Conservation (phyloP, 352 stramenopile genomes). For the Pythium coloratum region DNA sequence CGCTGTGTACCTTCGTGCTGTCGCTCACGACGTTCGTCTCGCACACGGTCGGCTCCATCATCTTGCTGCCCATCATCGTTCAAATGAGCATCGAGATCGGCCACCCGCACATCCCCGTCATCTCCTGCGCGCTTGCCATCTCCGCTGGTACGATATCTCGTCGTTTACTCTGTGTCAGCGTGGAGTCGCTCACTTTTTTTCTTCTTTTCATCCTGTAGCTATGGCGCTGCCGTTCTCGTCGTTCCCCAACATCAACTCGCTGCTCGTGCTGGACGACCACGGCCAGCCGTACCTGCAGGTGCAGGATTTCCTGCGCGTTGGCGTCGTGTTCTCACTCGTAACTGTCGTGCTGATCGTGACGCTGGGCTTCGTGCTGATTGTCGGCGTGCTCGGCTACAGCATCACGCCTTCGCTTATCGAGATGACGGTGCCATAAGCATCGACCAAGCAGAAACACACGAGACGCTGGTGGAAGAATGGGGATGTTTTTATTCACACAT, state of each 20-base stretch:
- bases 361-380: conserved; percentile 82
- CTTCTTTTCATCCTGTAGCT: conserved; percentile 32
- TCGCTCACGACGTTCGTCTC: conserved; percentile 92
- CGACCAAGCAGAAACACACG: no score
- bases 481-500: conserved; percentile 1
- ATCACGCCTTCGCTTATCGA: conserved; percentile 40
- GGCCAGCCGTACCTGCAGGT: conserved; percentile 86
- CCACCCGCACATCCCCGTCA: conserved; percentile 84
- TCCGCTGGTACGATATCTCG: conserved; percentile 65
- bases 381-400: conserved; percentile 75
- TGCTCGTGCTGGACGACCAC: conserved; percentile 90
- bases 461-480: not conserved
- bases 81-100: conserved; percentile 87
- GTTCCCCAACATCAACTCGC: conserved; percentile 93
- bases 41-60: conserved; percentile 92
- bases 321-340: conserved; percentile 85
- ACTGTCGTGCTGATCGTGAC: conserved; percentile 85
- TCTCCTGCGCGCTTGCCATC: conserved; percentile 83
- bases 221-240: conserved; percentile 92
- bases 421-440: not conserved
- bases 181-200: not conserved
- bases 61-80: conserved; percentile 91
- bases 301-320: conserved; percentile 85
- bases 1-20: conserved; percentile 85
- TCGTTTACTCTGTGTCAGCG: not conserved